Base-by-base conservation (phyloP, 495 filamentous ascomycete species). In the Penicillium pancosmium region DNA sequence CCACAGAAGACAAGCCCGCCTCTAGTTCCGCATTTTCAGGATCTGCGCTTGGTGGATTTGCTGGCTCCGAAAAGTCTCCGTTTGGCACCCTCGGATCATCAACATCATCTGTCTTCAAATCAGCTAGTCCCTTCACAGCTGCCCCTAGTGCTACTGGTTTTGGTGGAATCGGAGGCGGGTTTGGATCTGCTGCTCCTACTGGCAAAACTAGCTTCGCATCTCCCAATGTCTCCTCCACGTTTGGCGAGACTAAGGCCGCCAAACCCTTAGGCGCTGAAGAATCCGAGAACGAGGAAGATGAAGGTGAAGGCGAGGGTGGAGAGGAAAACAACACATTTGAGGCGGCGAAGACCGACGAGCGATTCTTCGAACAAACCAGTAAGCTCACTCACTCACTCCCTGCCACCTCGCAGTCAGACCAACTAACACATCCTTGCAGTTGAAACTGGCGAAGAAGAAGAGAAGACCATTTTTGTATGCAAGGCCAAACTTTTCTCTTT, bases 401-500 rank as follows among this genome's bases (percentile, higher is more conserved):
- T 44, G 16, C 1, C 16, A 44, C 15, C 16, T n/a, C 15, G 18
- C n/a, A 0, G 5, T 19, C 15, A 19, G 41, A 44, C n/a, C 2
- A 9, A 44, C 41, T 44, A 44, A 44, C n/a, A 44, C 4, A 3
- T 4, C 15, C 4, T n/a, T 10, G n/a, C 21, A 48, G 46, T 92
- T 36, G 88, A 94, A 65, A 88, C 88, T 34, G 88, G 87, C 40
- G 92, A 97, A 65, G 87, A 87, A 65, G 77, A 80, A 10, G 86
- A 89, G 62, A 68, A 72, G 38, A 84, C 79, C 12, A 75, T 70
- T 70, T 93, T 79, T 73, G 83, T 64, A 46, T 90, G 65, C 79
- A 89, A 80, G 68, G 88, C 88, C 18, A 95, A 93, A 74, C 81
- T 97, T 33, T 97, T 86, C 74, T 71, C 85, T 47, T 89, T 91